phyloP scores from a whole-genome alignment of 1,139 yeast species.

The Yamadazyma triangularis region DNA sequence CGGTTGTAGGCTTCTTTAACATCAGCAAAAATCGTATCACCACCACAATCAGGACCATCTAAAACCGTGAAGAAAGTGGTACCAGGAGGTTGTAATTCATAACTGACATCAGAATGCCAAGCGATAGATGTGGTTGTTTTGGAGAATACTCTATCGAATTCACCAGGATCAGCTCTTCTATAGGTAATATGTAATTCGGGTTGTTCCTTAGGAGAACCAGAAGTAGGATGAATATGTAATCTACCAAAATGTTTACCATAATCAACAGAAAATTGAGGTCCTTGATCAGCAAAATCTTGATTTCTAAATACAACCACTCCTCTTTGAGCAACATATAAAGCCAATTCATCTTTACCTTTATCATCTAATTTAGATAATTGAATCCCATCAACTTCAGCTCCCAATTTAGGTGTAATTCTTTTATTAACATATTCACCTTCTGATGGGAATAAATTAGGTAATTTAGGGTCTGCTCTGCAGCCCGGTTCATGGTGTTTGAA shows the following conservation, averaged over 20 bases:
- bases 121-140: conserved; percentile 27
- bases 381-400: conserved; percentile 55
- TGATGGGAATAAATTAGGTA: conserved; percentile 43
- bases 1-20: conserved; percentile 60
- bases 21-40: conserved; percentile 64
- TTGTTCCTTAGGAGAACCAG: conserved; percentile 56
- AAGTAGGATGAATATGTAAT: conserved; percentile 69
- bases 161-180: conserved; percentile 43
- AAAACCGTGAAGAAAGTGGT: conserved; percentile 55
- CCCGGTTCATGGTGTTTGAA: conserved; percentile 52
- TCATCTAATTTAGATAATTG: conserved; percentile 48
- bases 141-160: conserved; percentile 26
- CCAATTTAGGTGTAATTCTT: conserved; percentile 56
- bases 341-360: conserved; percentile 56
- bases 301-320: conserved; percentile 64
- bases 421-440: conserved; percentile 22
- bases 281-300: conserved; percentile 55
- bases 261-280: conserved; percentile 47
- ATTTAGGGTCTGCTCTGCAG: conserved; percentile 47
- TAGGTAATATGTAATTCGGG: conserved; percentile 61
- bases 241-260: conserved; percentile 62
- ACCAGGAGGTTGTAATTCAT: conserved; percentile 65
- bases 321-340: conserved; percentile 55
- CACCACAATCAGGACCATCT: conserved; percentile 62
- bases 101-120: conserved; percentile 70